Evolutionary conservation across 805 yeast genomes (phyloP), one percentile per base, ranked within the genome.

Genomic region (Hanseniaspora osmophila): DNA sequence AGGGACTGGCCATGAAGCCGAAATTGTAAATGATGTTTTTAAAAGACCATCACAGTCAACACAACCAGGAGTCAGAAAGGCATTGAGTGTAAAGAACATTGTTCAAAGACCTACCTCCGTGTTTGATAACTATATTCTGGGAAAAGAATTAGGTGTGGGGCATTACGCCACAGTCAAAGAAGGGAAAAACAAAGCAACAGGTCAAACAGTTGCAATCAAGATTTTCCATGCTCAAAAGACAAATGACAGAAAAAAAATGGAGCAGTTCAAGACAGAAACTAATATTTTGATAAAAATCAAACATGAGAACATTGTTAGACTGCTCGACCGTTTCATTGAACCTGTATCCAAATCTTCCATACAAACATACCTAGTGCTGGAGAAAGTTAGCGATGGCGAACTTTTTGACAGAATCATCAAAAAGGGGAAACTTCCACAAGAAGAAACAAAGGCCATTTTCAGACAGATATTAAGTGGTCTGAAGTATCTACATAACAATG

Each of bases 91-190:
- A 10, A 18, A 38, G 17, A 10, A 22, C 13, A 30, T 38, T 9
- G 30, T 15, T 5, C 38, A 35, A 16, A 35, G 38, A 16, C 38
- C 38, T n/a, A 35, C 18, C 10, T 68, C 80, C 2, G 75, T 82
- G 45, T 75, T 71, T 49, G 83, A 79, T 54, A 71, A 72, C 47
- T 68, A 65, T 44, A 42, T 60, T 1, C 41, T 66, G 16, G 84
- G 84, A 0, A 68, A 66, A 46, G 75, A 78, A 50, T 61, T 83
- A 18, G 92, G 92, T 0, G 64, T 80, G 3, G 92, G 92, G 0
- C 90, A 83, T 60, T 83, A 83, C 54, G 90, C 92, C 0, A 76
- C 77, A n/a, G 92, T 83, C 2, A 79, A 77, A 55, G 84, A 80
- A 51, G 85, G 85, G 2, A 66, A 67, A 7, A 70, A 74, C 49